Evolutionary conservation across 2,329 filamentous ascomycete species (phyloP).

Genomic region (Fusarium sp.): DNA sequence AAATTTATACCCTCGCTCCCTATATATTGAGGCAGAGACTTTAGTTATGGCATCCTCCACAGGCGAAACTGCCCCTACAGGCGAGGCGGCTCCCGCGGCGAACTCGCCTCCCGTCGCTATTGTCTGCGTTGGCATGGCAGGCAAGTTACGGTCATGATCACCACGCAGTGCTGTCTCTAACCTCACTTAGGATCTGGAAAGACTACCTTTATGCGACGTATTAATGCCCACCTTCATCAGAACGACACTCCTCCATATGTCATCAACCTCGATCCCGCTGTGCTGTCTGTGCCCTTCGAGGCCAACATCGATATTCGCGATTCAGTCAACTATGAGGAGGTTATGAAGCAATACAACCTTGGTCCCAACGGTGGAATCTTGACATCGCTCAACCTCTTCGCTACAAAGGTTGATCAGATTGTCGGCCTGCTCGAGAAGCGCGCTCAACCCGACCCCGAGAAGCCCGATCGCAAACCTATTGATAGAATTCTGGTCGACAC

Average conservation of each 20-base stretch:
- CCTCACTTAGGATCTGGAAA: conserved; percentile 81
- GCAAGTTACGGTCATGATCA: conserved; percentile 56
- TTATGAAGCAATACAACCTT: conserved; percentile 99
- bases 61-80: conserved; percentile 29
- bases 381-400: conserved; percentile 95
- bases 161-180: conserved; percentile 12
- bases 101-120: conserved; percentile 76
- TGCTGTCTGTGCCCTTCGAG: conserved; percentile 92
- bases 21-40: neutral
- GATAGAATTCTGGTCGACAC: conserved; percentile 94
- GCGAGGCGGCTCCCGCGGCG: conserved; percentile 43
- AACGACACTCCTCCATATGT: conserved; percentile 89
- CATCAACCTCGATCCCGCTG: conserved; percentile 96
- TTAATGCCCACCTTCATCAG: conserved; percentile 91
- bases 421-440: conserved; percentile 91
- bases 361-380: conserved; percentile 97
- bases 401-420: conserved; percentile 98
- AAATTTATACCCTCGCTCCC: neutral
- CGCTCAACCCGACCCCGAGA: conserved; percentile 71
- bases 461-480: conserved; percentile 72
- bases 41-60: conserved; percentile 52
- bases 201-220: conserved; percentile 99
- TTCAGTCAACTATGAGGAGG: conserved; percentile 98
- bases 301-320: conserved; percentile 99
- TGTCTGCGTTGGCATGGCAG: conserved; percentile 97